Conservation (phyloP, 176 grass and related monocot genomes). For the Oryza rufipogon region DNA sequence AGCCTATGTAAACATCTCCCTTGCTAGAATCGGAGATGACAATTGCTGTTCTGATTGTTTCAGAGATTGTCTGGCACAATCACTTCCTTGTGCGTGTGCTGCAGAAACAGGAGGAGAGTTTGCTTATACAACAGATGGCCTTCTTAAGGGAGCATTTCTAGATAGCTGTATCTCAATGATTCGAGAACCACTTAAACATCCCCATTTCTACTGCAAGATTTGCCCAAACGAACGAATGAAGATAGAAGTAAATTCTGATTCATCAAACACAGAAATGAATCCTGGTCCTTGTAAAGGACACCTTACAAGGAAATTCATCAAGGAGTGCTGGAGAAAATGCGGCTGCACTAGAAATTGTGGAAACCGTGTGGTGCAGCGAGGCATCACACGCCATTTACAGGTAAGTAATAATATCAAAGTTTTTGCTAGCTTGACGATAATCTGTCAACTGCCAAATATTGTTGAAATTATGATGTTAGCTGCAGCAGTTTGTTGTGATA, state of each 20-base stretch:
- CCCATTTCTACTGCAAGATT: conserved; percentile 53
- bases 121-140: conserved; percentile 65
- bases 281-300: conserved; percentile 86
- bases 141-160: conserved; percentile 65
- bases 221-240: conserved; percentile 68
- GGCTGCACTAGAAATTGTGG: conserved; percentile 72
- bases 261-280: conserved; percentile 32
- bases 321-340: conserved; percentile 97
- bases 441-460: conserved; percentile 4
- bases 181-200: conserved; percentile 43
- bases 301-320: conserved; percentile 72
- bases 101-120: conserved; percentile 79
- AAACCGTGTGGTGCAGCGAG: conserved; percentile 90
- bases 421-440: conserved; percentile 16
- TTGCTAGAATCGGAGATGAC: conserved; percentile 89
- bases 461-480: conserved; percentile 5
- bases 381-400: conserved; percentile 70
- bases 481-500: not conserved
- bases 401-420: conserved; percentile 40
- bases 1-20: conserved; percentile 66
- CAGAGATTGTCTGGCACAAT: conserved; percentile 64
- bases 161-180: conserved; percentile 55
- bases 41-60: conserved; percentile 75
- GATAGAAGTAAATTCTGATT: conserved; percentile 22
- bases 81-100: conserved; percentile 76